Evolutionary conservation across 176 grass and related monocot species (phyloP).

Genomic region (Zoysia japonica): DNA sequence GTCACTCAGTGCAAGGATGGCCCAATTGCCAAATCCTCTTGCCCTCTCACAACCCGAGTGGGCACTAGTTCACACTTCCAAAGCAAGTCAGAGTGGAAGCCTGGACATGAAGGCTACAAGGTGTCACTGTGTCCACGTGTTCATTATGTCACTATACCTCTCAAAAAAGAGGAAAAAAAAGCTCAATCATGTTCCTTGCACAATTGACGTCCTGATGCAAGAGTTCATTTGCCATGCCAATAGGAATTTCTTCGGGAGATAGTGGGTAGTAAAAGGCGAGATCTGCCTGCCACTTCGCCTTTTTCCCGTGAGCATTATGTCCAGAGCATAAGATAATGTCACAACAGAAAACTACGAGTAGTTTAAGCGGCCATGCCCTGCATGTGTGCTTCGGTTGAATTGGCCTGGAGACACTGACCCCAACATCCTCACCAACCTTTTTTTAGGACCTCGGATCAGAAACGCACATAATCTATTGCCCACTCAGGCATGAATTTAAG

Average conservation of each 20-base stretch:
- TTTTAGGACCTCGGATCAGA: background rate
- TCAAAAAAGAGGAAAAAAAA: background rate
- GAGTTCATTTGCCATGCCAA: background rate
- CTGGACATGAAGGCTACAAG: background rate
- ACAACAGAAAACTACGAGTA: background rate
- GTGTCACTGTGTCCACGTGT: background rate
- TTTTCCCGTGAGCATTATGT: conserved; percentile 37
- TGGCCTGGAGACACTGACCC: conserved; percentile 19
- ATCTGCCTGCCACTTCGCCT: conserved; percentile 27
- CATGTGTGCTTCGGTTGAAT: conserved; percentile 8
- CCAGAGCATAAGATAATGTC: conserved; percentile 26
- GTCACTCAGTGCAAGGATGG: conserved; percentile 14
- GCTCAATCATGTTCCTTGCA: background rate
- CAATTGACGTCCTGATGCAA: conserved; percentile 8
- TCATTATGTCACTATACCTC: background rate
- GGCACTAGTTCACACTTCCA: background rate
- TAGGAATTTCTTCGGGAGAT: background rate
- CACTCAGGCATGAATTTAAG: conserved; percentile 22
- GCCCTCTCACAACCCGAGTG: background rate
- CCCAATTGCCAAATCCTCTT: conserved; percentile 24
- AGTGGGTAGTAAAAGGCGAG: conserved; percentile 20
- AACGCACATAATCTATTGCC: conserved; percentile 23
- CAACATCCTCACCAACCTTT: conserved; percentile 31
- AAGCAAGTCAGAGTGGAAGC: background rate
- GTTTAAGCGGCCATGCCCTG: background rate